Evolutionary conservation across 1,284 basidiomycete genomes (phyloP).

Genomic region (Agroathelia rolfsii): DNA sequence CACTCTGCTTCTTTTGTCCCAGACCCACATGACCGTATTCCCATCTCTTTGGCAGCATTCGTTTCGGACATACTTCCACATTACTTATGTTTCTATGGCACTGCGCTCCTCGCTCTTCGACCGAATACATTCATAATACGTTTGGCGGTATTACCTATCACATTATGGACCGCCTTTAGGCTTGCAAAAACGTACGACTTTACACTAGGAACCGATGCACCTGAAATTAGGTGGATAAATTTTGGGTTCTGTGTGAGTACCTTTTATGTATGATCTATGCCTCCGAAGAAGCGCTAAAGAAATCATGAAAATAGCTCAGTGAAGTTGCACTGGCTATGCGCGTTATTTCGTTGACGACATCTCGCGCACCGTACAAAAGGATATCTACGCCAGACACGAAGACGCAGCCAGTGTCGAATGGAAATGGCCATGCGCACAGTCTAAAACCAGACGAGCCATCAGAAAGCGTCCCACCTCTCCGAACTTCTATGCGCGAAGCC

Average conservation of each 20-base stretch:
- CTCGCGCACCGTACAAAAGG: conserved; percentile 20
- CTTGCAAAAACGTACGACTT: background rate
- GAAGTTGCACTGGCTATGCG: conserved; percentile 26
- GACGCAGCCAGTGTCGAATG: conserved; percentile 11
- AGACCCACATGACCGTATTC: background rate
- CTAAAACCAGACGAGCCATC: conserved; percentile 7
- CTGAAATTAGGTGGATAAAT: background rate
- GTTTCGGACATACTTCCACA: conserved; percentile 27
- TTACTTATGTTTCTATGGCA: conserved; percentile 31
- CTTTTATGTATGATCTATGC: background rate
- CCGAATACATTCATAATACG: conserved; percentile 32
- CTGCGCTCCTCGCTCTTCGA: conserved; percentile 35
- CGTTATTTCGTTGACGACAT: conserved; percentile 27
- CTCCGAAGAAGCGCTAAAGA: too few species aligned
- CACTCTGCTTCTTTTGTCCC: too few species aligned
- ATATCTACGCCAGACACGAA: too few species aligned
- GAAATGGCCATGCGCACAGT: conserved; percentile 8
- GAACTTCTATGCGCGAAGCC: conserved; percentile 25
- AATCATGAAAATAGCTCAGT: too few species aligned
- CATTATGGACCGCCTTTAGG: conserved; percentile 27
- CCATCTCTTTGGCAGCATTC: conserved; percentile 14
- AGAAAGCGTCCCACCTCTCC: conserved; percentile 9
- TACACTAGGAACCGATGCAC: background rate
- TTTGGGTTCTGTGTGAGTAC: conserved; percentile 2
- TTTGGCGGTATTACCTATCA: conserved; percentile 33